Percentiles rank a stretch among this genome's conserved stretches.
phyloP scores from a whole-genome alignment of 2,329 filamentous ascomycete species.

The Sclerotinia sclerotiorum region DNA sequence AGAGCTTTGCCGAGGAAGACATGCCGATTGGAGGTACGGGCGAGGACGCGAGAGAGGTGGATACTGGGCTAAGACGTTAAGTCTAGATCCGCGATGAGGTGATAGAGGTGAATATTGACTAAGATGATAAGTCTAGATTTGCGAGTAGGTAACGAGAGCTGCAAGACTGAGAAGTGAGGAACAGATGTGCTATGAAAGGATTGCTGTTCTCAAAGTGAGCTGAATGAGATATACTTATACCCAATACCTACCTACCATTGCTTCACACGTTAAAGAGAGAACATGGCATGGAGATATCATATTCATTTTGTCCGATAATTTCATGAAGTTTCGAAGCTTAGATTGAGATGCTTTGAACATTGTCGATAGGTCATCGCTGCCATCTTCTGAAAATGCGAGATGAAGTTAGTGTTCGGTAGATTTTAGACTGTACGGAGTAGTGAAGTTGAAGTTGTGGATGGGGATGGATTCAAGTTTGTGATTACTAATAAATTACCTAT shows the following conservation, averaged over 20 bases:
- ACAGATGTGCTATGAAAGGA: neutral
- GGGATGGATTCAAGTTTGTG: neutral
- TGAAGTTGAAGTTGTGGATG: neutral
- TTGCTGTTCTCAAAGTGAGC: neutral
- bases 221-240: conserved; percentile 15
- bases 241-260: neutral
- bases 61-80: neutral
- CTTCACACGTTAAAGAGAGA: neutral
- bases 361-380: neutral
- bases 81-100: neutral
- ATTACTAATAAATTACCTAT: too few relatives aligned
- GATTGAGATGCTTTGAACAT: neutral
- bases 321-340: neutral
- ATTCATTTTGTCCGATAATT: neutral
- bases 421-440: too few relatives aligned
- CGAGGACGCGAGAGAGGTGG: neutral
- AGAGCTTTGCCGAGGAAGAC: neutral
- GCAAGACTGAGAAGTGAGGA: neutral
- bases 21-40: neutral
- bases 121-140: too few relatives aligned
- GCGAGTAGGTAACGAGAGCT: too few relatives aligned
- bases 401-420: conserved; percentile 4
- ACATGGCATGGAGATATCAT: neutral
- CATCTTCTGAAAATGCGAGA: neutral
- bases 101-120: too few relatives aligned